Percentiles rank a stretch among this genome's conserved stretches.
Evolutionary conservation across 495 filamentous ascomycete genomes (phyloP).

Genomic region (Penicillium verhagenii): DNA sequence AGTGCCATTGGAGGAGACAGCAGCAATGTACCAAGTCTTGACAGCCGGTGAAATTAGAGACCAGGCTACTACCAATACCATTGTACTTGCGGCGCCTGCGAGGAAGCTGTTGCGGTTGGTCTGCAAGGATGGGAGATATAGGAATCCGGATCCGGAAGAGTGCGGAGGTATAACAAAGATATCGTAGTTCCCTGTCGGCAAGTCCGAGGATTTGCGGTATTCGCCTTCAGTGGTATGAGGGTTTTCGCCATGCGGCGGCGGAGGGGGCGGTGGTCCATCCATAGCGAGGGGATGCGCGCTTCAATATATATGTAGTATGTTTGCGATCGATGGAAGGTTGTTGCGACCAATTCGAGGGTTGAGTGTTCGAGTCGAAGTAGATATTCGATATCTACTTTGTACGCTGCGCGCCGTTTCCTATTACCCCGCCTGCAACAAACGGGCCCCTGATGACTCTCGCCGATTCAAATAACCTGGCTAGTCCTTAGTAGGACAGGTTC

Average conservation of each 20-base stretch:
- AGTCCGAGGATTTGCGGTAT: constrained; percentile 53
- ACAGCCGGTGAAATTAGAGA: constrained; percentile 67
- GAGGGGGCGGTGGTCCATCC: constrained; percentile 57
- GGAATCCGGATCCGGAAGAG: constrained; percentile 82
- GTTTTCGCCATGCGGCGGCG: constrained; percentile 68
- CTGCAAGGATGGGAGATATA: constrained; percentile 88
- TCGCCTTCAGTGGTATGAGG: constrained; percentile 53
- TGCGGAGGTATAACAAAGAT: constrained; percentile 98
- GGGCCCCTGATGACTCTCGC: background rate
- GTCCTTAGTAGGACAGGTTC: constrained; percentile 21
- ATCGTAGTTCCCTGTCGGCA: constrained; percentile 86
- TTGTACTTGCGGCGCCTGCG: constrained; percentile 73
- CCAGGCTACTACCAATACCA: constrained; percentile 65
- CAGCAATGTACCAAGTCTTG: constrained; percentile 63
- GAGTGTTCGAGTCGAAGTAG: background rate
- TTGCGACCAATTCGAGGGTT: background rate
- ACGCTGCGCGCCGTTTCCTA: background rate
- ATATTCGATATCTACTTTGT: background rate
- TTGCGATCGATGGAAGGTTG: background rate
- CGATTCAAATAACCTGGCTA: constrained; percentile 2
- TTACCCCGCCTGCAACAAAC: background rate
- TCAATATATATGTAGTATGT: background rate
- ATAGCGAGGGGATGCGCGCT: constrained; percentile 20
- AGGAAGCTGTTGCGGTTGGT: constrained; percentile 88
- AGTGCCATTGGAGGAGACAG: constrained; percentile 38